phyloP scores from a whole-genome alignment of 176 grass and related monocot species.

The Oryza meyeriana region DNA sequence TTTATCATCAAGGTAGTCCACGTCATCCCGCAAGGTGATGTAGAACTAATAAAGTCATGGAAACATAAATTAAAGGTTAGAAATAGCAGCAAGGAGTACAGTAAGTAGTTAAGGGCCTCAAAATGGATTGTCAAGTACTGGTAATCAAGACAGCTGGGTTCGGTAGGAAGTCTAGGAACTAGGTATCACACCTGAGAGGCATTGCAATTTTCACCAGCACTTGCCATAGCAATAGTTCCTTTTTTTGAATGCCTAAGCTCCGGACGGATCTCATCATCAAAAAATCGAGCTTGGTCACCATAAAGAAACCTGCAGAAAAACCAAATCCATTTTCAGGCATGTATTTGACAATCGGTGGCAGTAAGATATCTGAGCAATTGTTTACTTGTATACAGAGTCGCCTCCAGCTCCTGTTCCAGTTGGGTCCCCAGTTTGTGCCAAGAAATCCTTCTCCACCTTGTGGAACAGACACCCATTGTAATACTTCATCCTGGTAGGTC shows the following conservation, averaged over 20 bases:
- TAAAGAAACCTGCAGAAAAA: constrained; percentile 70
- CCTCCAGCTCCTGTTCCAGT: constrained; percentile 78
- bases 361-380: neutral
- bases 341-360: neutral
- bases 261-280: constrained; percentile 77
- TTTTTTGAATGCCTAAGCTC: constrained; percentile 80
- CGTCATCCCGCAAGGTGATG: constrained; percentile 77
- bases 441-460: constrained; percentile 95
- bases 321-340: constrained; percentile 26
- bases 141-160: neutral
- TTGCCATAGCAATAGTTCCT: constrained; percentile 92
- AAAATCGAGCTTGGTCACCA: constrained; percentile 93
- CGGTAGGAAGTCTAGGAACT: neutral
- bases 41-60: constrained; percentile 62
- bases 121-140: neutral
- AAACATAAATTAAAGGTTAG: constrained; percentile 8
- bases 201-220: constrained; percentile 88
- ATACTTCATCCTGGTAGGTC: constrained; percentile 71
- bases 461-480: constrained; percentile 96
- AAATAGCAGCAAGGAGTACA: neutral
- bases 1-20: constrained; percentile 98
- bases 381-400: constrained; percentile 90
- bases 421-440: constrained; percentile 90
- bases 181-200: constrained; percentile 71
- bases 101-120: neutral